Evolutionary conservation across 768 basidiomycete genomes (phyloP).

Genomic region (Kwoniella europaea): DNA sequence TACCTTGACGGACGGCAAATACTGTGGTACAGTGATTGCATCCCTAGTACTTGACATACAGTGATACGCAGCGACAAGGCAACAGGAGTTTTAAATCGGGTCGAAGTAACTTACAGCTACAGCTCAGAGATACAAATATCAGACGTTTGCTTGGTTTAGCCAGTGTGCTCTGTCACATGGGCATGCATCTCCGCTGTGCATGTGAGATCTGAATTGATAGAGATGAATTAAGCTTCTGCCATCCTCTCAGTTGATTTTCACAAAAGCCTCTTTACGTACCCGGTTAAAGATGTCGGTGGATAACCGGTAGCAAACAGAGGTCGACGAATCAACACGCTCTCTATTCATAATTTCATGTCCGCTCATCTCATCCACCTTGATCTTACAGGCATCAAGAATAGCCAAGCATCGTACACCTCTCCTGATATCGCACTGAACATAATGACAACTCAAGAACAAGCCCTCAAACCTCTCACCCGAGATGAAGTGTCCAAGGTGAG

Average conservation of each 20-base stretch:
- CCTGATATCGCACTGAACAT: conserved; percentile 7
- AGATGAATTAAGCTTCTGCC: background rate
- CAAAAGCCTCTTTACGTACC: background rate
- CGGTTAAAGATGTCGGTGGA: background rate
- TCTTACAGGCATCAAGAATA: background rate
- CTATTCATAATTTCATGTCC: conserved; percentile 17
- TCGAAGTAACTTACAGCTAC: too few species aligned
- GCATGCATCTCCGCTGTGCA: too few species aligned
- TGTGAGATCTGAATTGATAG: too few species aligned
- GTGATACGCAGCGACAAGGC: too few species aligned
- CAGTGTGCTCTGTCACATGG: too few species aligned
- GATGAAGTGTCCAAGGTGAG: conserved; percentile 76
- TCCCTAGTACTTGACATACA: too few species aligned
- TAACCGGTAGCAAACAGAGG: conserved; percentile 19
- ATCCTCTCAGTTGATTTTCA: background rate
- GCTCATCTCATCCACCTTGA: background rate
- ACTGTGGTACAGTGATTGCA: too few species aligned
- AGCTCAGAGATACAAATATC: too few species aligned
- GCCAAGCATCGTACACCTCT: background rate
- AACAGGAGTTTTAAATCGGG: too few species aligned
- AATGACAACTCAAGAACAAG: conserved; percentile 46
- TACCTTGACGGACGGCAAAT: too few species aligned
- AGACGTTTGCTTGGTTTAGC: too few species aligned
- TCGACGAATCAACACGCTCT: conserved; percentile 18
- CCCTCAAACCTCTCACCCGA: conserved; percentile 63